These are phyloP conservation scores for Blepharisma japonicum DNA, from an alignment of 73 alveolate genomes.

Conservation along the genomic window DNA sequence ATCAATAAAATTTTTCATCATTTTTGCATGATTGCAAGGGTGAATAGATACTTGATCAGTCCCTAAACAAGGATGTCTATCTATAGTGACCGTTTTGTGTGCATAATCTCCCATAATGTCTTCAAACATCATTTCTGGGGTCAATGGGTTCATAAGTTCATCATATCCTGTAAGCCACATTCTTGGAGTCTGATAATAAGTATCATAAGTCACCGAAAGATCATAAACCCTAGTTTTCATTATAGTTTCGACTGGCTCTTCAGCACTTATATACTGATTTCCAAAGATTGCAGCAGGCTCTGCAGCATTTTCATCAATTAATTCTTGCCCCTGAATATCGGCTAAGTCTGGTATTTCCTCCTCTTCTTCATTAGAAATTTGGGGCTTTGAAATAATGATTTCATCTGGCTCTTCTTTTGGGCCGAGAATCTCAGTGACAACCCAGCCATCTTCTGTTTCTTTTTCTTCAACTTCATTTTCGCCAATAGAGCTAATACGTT, in stretches of 20 bases:
- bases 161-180: constrained; percentile 94
- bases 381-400: background rate
- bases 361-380: background rate
- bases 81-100: constrained; percentile 90
- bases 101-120: constrained; percentile 94
- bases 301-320: constrained; percentile 25
- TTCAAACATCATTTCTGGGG: constrained; percentile 75
- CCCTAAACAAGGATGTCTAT: constrained; percentile 88
- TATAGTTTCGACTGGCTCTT: constrained; percentile 39
- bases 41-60: constrained; percentile 84
- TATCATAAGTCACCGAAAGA: constrained; percentile 86
- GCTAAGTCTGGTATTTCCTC: background rate
- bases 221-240: constrained; percentile 58
- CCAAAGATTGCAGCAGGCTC: constrained; percentile 27
- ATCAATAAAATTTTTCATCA: constrained; percentile 75
- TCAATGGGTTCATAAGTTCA: constrained; percentile 69
- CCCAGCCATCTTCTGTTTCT: constrained; percentile 85
- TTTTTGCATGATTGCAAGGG: constrained; percentile 92
- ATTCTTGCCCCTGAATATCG: background rate
- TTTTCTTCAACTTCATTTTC: constrained; percentile 53
- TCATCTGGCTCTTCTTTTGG: background rate
- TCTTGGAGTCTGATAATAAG: constrained; percentile 90
- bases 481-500: constrained; percentile 59
- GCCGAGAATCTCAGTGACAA: constrained; percentile 51
- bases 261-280: background rate